These are phyloP conservation scores for Phylloporus arenicola DNA, from an alignment of 768 basidiomycete species.

Conservation along the genomic window DNA sequence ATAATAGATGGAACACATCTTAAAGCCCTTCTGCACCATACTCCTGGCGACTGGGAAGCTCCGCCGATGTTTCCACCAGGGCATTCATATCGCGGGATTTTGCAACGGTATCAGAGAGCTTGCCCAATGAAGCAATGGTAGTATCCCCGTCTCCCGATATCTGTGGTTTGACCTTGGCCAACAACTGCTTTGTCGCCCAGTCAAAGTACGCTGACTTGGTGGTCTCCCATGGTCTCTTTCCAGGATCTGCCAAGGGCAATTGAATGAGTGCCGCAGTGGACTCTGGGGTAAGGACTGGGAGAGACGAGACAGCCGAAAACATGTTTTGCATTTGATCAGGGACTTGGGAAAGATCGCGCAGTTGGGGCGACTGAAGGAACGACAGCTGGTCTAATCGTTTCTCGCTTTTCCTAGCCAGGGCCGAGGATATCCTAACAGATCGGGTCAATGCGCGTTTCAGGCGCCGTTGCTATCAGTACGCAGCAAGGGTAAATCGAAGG, in stretches of 20 bases:
- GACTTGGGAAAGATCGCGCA: slow-evolving; percentile 33
- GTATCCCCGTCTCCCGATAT: slow-evolving; percentile 14
- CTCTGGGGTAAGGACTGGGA: slow-evolving; percentile 43
- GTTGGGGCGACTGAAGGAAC: slow-evolving; percentile 41
- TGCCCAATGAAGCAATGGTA: slow-evolving; percentile 18
- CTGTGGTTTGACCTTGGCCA: slow-evolving; percentile 31
- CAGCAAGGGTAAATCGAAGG: slow-evolving; percentile 7
- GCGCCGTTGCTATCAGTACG: slow-evolving; percentile 52
- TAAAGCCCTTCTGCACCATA: not conserved
- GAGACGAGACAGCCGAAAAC: slow-evolving; percentile 44
- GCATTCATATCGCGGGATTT: slow-evolving; percentile 15
- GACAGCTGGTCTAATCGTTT: slow-evolving; percentile 38
- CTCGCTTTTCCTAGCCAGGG: slow-evolving; percentile 44
- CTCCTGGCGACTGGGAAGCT: not conserved
- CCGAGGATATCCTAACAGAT: slow-evolving; percentile 44
- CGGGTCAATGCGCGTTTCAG: slow-evolving; percentile 52
- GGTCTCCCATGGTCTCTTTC: slow-evolving; percentile 75
- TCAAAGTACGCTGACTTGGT: slow-evolving; percentile 68
- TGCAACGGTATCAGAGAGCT: slow-evolving; percentile 15
- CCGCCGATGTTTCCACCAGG: slow-evolving; percentile 11
- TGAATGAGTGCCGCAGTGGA: slow-evolving; percentile 33
- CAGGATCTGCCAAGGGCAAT: slow-evolving; percentile 41
- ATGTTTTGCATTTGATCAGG: slow-evolving; percentile 39
- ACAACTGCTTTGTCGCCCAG: slow-evolving; percentile 64
- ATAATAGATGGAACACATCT: not conserved